Base-by-base conservation (phyloP, 768 basidiomycete species). In the Tricholoma saponaceum region DNA sequence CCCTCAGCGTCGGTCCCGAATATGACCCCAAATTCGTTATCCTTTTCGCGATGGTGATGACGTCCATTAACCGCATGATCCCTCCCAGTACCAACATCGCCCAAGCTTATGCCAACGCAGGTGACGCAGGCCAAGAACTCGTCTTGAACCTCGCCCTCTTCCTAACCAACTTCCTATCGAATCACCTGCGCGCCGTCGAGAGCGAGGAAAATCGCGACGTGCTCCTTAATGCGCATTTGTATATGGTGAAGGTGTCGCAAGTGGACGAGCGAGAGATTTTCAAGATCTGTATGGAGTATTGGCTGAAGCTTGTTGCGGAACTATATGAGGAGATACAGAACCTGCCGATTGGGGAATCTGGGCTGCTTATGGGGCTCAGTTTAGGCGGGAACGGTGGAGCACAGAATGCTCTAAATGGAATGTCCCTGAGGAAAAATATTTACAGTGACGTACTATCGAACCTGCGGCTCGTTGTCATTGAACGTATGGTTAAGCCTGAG, bases 401-500 rank as follows among this genome's bases (percentile, higher is more conserved):
- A 6, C 79, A 79, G 64, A 87, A 76, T 60, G 82, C 91, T 82
- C 75, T 92, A 22, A 85, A 83, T 61, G 87, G 89, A 50, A 85
- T 90, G 78, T 83, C 89, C 2, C 69, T 95, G 64, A 77, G 97
- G 64, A 95, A 97, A 80, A 92, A 93, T 70, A 90, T 97, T 59
- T 99, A 98, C 69, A 87, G 87, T 58, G 95, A 98, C 63, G 94
- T 99, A 10, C 77, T 99, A 54, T 94, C 90, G 32, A 97, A 99
- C 70, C 70, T 99, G 65, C 83, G 97, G 47, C 73, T 98, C 58
- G 96, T 98, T 46, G 93, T 99, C 67, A 96, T 98, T 64, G 96
- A 97, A 74, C 84, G 92, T 65, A 99, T 98, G 97, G 97, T 98
- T 62, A 99, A 98, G 71, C 97, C 97, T 5, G 97, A 99, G 72